phyloP scores from a whole-genome alignment of 306 rosid genomes.

The Sophora flavescens region DNA sequence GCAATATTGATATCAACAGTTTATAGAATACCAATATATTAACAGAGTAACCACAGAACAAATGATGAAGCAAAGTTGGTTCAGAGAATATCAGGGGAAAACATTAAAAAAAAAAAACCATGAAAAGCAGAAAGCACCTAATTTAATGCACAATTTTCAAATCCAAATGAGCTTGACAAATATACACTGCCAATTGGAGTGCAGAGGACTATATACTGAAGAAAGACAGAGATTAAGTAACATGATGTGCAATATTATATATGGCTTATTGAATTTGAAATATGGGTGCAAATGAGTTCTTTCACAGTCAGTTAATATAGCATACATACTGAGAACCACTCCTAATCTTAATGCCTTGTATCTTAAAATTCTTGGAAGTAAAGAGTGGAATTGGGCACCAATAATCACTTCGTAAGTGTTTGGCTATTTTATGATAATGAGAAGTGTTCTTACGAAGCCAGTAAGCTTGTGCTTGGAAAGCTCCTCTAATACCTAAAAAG shows the following conservation, averaged over 20 bases:
- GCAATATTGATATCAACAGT: constrained; percentile 49
- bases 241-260: constrained; percentile 18
- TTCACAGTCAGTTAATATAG: neutral
- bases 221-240: neutral
- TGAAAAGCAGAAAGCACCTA: constrained; percentile 33
- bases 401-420: neutral
- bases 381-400: constrained; percentile 7
- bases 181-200: constrained; percentile 1
- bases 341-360: constrained; percentile 1
- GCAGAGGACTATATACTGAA: constrained; percentile 2
- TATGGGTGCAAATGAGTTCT: neutral
- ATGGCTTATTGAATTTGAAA: constrained; percentile 26
- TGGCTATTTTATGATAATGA: neutral
- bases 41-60: constrained; percentile 9
- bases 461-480: neutral
- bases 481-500: too few species aligned
- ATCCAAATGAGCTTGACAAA: constrained; percentile 3
- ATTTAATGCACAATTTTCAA: constrained; percentile 2
- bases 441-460: constrained; percentile 20
- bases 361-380: neutral
- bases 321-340: constrained; percentile 5
- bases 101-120: neutral
- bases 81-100: constrained; percentile 24
- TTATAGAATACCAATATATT: constrained; percentile 31
- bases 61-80: constrained; percentile 2